Evolutionary conservation across 1,284 basidiomycete genomes (phyloP).

Genomic region (Violaceomyces palustris): DNA sequence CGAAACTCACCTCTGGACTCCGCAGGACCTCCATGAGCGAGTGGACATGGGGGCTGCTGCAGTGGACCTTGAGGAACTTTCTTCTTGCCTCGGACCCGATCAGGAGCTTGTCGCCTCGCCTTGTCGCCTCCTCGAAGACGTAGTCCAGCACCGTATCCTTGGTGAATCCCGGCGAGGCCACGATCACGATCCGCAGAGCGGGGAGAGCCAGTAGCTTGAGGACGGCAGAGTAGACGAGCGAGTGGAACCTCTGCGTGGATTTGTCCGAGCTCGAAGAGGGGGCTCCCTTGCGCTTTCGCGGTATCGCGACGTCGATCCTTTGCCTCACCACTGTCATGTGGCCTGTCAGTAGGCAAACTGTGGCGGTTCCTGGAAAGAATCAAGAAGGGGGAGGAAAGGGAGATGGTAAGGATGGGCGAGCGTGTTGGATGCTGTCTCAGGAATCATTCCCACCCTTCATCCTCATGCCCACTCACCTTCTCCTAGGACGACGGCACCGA

Average conservation of each 20-base stretch:
- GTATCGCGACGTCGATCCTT: slow-evolving; percentile 82
- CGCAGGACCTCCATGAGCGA: slow-evolving; percentile 89
- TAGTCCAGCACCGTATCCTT: slow-evolving; percentile 83
- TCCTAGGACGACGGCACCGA: slow-evolving; percentile 91
- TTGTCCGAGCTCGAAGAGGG: slow-evolving; percentile 41
- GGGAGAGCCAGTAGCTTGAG: slow-evolving; percentile 82
- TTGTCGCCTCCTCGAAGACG: slow-evolving; percentile 52
- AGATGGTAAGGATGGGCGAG: too few species aligned
- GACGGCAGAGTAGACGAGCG: slow-evolving; percentile 79
- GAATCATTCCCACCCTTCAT: too few species aligned
- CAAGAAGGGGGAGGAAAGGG: neutral
- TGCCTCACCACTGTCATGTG: slow-evolving; percentile 95
- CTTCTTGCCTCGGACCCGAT: slow-evolving; percentile 63
- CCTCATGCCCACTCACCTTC: slow-evolving; percentile 67
- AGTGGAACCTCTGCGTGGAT: slow-evolving; percentile 64
- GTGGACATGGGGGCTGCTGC: slow-evolving; percentile 90
- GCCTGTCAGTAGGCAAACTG: slow-evolving; percentile 87
- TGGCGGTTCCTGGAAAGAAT: slow-evolving; percentile 66
- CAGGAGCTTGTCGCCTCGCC: slow-evolving; percentile 76
- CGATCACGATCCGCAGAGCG: slow-evolving; percentile 78
- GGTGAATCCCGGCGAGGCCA: slow-evolving; percentile 94
- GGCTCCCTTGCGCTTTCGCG: slow-evolving; percentile 64
- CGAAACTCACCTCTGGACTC: slow-evolving; percentile 62
- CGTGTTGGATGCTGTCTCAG: too few species aligned
- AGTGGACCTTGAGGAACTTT: slow-evolving; percentile 86